These are phyloP conservation scores for Diaporthe destruens DNA, from an alignment of 2,329 filamentous ascomycete genomes.

Conservation along the genomic window DNA sequence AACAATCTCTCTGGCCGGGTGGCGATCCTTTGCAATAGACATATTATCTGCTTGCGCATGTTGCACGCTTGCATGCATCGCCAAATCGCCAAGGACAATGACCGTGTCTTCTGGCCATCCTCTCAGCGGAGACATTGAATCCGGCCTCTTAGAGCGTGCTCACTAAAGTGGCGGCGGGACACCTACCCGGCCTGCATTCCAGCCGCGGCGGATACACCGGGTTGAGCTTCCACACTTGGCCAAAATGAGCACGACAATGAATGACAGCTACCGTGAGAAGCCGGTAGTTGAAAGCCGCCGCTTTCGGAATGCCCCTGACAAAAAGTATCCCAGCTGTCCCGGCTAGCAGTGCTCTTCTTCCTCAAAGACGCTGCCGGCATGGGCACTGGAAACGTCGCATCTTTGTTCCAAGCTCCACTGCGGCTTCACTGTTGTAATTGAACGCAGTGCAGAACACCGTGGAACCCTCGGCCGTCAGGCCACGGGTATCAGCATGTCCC, in stretches of 20 bases:
- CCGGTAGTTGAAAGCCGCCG: conserved; percentile 24
- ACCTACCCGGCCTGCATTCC: conserved; percentile 17
- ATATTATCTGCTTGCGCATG: conserved; percentile 24
- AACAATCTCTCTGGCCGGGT: conserved; percentile 2
- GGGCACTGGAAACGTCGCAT: not conserved
- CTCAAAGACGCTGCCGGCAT: conserved; percentile 20
- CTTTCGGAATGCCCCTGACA: conserved; percentile 38
- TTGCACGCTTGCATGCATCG: not conserved
- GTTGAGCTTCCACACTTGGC: conserved; percentile 21
- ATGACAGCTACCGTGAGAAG: conserved; percentile 8
- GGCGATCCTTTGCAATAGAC: conserved; percentile 15
- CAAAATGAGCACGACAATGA: not conserved
- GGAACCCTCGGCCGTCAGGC: not conserved
- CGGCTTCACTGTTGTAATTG: conserved; percentile 10
- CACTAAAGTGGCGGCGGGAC: conserved; percentile 5
- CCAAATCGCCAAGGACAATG: conserved; percentile 31
- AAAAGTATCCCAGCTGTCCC: conserved; percentile 10
- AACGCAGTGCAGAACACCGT: conserved; percentile 20
- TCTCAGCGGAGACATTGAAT: not conserved
- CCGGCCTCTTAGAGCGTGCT: conserved; percentile 4
- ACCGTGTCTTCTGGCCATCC: conserved; percentile 26
- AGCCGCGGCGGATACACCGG: not conserved
- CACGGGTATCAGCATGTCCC: conserved; percentile 10
- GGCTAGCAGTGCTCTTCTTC: not conserved
- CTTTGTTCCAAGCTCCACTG: conserved; percentile 26